Evolutionary conservation across 805 yeast species (phyloP).

Genomic region (Sugiyamaella americana): DNA sequence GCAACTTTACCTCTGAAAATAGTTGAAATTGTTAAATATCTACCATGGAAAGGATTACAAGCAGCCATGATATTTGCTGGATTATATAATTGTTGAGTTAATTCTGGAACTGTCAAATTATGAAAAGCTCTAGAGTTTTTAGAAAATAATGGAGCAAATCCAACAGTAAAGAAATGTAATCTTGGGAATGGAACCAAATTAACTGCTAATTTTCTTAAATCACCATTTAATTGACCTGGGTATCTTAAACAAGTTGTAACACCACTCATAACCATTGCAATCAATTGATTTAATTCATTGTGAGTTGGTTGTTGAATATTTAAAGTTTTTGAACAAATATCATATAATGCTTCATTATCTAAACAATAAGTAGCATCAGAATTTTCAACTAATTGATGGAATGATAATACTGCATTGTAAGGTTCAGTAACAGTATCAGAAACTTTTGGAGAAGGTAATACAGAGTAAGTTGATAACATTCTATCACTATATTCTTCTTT

Average conservation of each 20-base stretch:
- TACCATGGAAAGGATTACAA: constrained; percentile 85
- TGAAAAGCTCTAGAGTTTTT: constrained; percentile 78
- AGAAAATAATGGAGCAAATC: constrained; percentile 87
- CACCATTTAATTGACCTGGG: constrained; percentile 94
- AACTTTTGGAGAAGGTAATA: constrained; percentile 86
- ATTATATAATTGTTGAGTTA: constrained; percentile 92
- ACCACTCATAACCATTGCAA: constrained; percentile 91
- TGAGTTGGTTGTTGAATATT: constrained; percentile 74
- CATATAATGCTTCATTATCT: constrained; percentile 90
- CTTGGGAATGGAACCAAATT: constrained; percentile 95
- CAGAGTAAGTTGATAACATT: constrained; percentile 97
- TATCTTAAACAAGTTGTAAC: constrained; percentile 90
- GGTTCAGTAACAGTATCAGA: constrained; percentile 95
- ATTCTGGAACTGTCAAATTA: constrained; percentile 82
- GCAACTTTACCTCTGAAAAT: constrained; percentile 93
- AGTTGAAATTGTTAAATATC: constrained; percentile 89
- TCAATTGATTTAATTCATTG: constrained; percentile 74
- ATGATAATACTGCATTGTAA: constrained; percentile 86
- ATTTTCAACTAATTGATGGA: constrained; percentile 87
- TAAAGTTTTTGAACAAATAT: constrained; percentile 81
- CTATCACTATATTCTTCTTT: constrained; percentile 93
- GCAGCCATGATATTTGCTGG: constrained; percentile 95
- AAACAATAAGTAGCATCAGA: constrained; percentile 93
- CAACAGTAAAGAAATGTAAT: constrained; percentile 93
- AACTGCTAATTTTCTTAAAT: constrained; percentile 87